Evolutionary conservation across 768 basidiomycete genomes (phyloP).

Genomic region (Naganishia friedmannii): DNA sequence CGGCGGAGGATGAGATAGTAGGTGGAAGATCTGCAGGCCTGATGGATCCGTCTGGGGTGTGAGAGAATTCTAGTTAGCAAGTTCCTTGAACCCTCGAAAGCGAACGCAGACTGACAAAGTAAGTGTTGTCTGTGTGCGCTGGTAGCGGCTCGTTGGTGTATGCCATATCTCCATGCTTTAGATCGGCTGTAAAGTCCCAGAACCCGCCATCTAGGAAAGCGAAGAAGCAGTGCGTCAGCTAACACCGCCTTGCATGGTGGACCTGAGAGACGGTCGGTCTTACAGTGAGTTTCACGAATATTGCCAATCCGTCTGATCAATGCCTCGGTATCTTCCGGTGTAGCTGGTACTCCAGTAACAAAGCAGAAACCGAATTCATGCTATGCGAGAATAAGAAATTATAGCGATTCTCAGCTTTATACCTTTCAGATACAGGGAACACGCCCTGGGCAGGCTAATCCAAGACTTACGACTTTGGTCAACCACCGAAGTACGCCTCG

Average conservation of each 20-base stretch:
- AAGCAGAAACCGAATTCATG: slow-evolving; percentile 86
- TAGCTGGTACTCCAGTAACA: slow-evolving; percentile 72
- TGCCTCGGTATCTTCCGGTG: slow-evolving; percentile 77
- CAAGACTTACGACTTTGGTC: slow-evolving; percentile 65
- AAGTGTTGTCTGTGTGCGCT: slow-evolving; percentile 77
- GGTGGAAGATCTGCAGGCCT: slow-evolving; percentile 93
- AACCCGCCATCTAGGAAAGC: slow-evolving; percentile 72
- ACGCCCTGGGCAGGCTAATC: too few species aligned
- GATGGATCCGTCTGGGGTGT: slow-evolving; percentile 79
- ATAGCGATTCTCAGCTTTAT: not conserved
- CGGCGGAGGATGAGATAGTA: slow-evolving; percentile 65
- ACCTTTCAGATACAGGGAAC: not conserved
- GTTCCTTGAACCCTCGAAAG: not conserved
- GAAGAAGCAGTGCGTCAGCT: too few species aligned
- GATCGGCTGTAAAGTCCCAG: slow-evolving; percentile 93
- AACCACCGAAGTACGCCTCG: slow-evolving; percentile 76
- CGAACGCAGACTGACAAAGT: slow-evolving; percentile 60
- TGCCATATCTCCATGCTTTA: slow-evolving; percentile 87
- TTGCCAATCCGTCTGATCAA: slow-evolving; percentile 74
- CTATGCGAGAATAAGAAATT: slow-evolving; percentile 54
- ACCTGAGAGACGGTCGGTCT: not conserved
- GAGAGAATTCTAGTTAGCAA: not conserved
- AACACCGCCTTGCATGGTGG: too few species aligned
- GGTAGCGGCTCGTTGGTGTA: slow-evolving; percentile 84
- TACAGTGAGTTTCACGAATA: slow-evolving; percentile 74